These are phyloP conservation scores for Mycena rebaudengoi DNA, from an alignment of 768 basidiomycete species.

Conservation along the genomic window DNA sequence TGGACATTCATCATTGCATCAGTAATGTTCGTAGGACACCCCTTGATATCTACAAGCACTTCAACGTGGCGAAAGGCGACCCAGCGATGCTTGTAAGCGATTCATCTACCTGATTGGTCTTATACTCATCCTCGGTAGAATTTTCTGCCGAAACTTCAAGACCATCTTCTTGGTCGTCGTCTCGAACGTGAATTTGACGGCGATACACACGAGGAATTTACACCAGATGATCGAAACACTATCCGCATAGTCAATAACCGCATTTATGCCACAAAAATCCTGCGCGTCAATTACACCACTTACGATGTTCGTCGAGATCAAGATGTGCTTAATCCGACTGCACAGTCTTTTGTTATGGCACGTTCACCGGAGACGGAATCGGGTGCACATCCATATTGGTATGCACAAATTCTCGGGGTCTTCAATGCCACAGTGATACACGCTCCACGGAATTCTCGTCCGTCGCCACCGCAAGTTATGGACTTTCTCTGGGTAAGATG, in stretches of 20 bases:
- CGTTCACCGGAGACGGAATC: slow-evolving; percentile 14
- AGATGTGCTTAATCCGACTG: slow-evolving; percentile 40
- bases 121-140: slow-evolving; percentile 22
- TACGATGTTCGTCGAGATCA: slow-evolving; percentile 44
- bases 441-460: slow-evolving; percentile 7
- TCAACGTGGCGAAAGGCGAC: slow-evolving; percentile 22
- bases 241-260: slow-evolving; percentile 29
- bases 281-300: slow-evolving; percentile 46
- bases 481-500: slow-evolving; percentile 40
- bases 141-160: slow-evolving; percentile 43
- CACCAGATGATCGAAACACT: slow-evolving; percentile 28
- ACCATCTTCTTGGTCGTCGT: slow-evolving; percentile 44
- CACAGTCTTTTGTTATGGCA: slow-evolving; percentile 35
- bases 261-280: slow-evolving; percentile 35
- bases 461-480: slow-evolving; percentile 12
- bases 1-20: slow-evolving; percentile 25
- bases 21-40: slow-evolving; percentile 27
- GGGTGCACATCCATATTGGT: slow-evolving; percentile 31
- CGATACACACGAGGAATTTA: slow-evolving; percentile 36
- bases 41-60: slow-evolving; percentile 30
- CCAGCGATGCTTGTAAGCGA: slow-evolving; percentile 30
- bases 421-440: slow-evolving; percentile 28
- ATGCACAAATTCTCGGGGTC: slow-evolving; percentile 34
- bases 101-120: slow-evolving; percentile 5
- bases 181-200: slow-evolving; percentile 35